These are phyloP conservation scores for Ceratocystis destructans DNA, from an alignment of 2,329 filamentous ascomycete genomes.

Conservation along the genomic window DNA sequence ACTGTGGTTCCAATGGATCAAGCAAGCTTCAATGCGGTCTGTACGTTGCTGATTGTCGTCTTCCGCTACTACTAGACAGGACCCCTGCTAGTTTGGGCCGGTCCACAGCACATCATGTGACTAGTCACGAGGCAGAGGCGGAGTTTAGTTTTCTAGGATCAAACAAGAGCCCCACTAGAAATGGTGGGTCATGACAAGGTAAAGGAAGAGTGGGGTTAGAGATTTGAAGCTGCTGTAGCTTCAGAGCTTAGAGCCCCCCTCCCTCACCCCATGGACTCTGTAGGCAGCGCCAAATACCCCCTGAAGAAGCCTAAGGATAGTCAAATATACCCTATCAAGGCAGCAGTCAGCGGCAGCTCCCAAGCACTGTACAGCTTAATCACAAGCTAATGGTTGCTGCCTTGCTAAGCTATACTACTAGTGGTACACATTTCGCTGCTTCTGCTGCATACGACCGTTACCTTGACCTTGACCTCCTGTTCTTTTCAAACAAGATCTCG, in stretches of 20 bases:
- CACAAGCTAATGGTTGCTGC: constrained; percentile 5
- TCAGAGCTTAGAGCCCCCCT: neutral
- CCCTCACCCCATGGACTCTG: neutral
- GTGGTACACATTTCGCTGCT: neutral
- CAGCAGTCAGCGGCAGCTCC: neutral
- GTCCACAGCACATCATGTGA: neutral
- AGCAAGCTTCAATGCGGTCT: neutral
- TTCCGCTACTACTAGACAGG: neutral
- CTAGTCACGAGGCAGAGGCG: neutral
- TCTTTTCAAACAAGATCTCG: neutral
- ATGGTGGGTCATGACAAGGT: neutral
- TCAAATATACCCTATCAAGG: no score
- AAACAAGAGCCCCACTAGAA: neutral
- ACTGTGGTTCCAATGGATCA: neutral
- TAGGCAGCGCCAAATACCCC: neutral
- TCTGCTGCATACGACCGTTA: neutral
- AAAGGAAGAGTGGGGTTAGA: neutral
- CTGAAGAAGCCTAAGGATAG: neutral
- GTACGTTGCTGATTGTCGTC: neutral
- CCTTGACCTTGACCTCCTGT: neutral
- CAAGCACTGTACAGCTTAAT: neutral
- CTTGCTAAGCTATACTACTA: neutral
- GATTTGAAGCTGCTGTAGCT: neutral
- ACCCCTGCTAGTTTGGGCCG: neutral
- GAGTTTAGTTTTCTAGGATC: neutral